Evolutionary conservation across 1,139 yeast species (phyloP).

Genomic region (Komagataea norvegica): DNA sequence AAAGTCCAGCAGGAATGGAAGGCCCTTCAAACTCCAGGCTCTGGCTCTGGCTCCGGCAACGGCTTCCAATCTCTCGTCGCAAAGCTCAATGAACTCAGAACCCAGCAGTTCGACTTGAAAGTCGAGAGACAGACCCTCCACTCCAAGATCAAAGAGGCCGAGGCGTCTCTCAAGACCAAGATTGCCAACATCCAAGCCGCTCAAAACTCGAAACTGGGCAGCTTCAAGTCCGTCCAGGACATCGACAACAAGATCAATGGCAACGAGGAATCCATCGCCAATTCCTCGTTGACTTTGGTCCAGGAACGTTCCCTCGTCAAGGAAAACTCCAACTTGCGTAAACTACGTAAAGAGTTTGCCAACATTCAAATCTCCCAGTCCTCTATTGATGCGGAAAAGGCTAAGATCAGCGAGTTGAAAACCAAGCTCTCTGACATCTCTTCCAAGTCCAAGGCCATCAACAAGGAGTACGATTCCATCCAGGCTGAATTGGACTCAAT

Average conservation of each 20-base stretch:
- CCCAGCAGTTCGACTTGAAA: slow-evolving; percentile 68
- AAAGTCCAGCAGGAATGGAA: slow-evolving; percentile 32
- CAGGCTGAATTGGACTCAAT: slow-evolving; percentile 58
- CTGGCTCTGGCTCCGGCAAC: slow-evolving; percentile 1
- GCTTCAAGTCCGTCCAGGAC: slow-evolving; percentile 72
- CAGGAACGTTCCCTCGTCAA: slow-evolving; percentile 85
- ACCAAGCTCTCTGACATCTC: slow-evolving; percentile 52
- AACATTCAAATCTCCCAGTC: slow-evolving; percentile 71
- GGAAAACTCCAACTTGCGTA: slow-evolving; percentile 82
- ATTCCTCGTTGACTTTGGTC: slow-evolving; percentile 81
- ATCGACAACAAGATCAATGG: slow-evolving; percentile 67
- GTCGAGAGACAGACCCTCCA: slow-evolving; percentile 60
- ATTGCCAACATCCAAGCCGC: slow-evolving; percentile 62
- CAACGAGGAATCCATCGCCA: slow-evolving; percentile 70
- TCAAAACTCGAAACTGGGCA: slow-evolving; percentile 49
- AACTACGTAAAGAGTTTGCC: slow-evolving; percentile 74
- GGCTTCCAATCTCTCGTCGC: slow-evolving; percentile 49
- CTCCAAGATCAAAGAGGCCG: slow-evolving; percentile 71
- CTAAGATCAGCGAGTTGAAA: slow-evolving; percentile 72
- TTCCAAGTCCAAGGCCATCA: slow-evolving; percentile 44
- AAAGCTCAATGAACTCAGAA: slow-evolving; percentile 60
- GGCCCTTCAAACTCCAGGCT: slow-evolving; percentile 13
- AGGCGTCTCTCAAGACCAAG: slow-evolving; percentile 70
- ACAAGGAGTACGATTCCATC: slow-evolving; percentile 48
- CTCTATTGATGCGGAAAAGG: slow-evolving; percentile 75